These are phyloP conservation scores for Fusarium sp. DNA, from an alignment of 2,329 filamentous ascomycete genomes.

Conservation along the genomic window DNA sequence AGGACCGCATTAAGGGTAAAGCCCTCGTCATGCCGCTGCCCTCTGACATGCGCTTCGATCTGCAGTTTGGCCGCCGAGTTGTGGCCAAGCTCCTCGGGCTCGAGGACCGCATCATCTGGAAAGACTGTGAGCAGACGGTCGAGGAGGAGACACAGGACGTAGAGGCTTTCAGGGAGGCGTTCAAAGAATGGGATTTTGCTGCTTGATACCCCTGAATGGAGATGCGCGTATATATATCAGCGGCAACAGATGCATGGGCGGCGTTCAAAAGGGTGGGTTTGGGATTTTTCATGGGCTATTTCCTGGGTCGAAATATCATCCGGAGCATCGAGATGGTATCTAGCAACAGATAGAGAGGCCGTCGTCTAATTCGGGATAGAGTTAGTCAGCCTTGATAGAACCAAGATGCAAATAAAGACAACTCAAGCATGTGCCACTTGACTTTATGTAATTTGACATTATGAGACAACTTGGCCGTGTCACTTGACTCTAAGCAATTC, in stretches of 20 bases:
- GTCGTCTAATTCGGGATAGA: not conserved
- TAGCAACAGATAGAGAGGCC: not conserved
- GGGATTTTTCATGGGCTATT: not conserved
- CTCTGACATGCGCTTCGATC: slow-evolving; percentile 77
- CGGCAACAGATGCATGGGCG: slow-evolving; percentile 21
- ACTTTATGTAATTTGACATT: not conserved
- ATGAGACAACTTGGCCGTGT: not conserved
- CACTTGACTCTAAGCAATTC: not conserved
- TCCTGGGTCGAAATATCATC: not conserved
- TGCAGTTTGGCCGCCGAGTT: slow-evolving; percentile 89
- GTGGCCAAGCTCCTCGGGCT: slow-evolving; percentile 85
- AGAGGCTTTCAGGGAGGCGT: slow-evolving; percentile 78
- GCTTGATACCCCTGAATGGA: slow-evolving; percentile 13
- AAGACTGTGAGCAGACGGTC: slow-evolving; percentile 78
- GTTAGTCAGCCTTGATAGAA: not conserved
- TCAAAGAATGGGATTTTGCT: slow-evolving; percentile 88
- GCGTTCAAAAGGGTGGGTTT: slow-evolving; percentile 32
- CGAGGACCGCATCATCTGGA: slow-evolving; percentile 82
- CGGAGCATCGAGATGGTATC: not conserved
- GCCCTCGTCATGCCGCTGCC: slow-evolving; percentile 78
- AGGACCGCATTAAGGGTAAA: slow-evolving; percentile 63
- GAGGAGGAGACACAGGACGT: slow-evolving; percentile 82
- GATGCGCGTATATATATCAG: slow-evolving; percentile 2
- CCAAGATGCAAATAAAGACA: not conserved
- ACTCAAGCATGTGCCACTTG: not conserved